Evolutionary conservation across 306 rosid genomes (phyloP).

Genomic region (Glycine soja): DNA sequence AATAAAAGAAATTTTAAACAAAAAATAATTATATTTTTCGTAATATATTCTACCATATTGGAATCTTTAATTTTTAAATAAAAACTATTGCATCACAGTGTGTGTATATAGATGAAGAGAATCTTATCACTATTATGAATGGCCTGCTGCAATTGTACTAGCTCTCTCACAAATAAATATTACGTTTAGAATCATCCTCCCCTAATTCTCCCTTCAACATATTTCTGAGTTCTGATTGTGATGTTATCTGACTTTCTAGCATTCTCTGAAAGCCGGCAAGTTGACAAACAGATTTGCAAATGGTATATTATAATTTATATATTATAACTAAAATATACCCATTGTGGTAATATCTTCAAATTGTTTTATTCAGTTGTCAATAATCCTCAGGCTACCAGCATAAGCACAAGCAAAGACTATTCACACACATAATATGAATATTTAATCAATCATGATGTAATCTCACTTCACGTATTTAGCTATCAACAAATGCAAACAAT

Average conservation of each 20-base stretch:
- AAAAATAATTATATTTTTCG: too few relatives aligned
- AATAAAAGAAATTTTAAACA: too few relatives aligned
- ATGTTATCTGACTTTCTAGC: constrained; percentile 49
- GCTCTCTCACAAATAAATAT: constrained; percentile 9
- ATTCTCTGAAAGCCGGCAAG: constrained; percentile 50
- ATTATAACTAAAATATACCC: background rate
- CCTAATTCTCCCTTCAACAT: background rate
- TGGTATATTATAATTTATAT: background rate
- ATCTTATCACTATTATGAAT: background rate
- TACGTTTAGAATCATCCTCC: background rate
- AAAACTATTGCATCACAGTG: too few relatives aligned
- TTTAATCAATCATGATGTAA: constrained; percentile 41
- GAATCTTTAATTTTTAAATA: too few relatives aligned
- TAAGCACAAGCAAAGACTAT: constrained; percentile 43
- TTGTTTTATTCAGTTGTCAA: constrained; percentile 57
- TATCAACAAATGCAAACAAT: constrained; percentile 32
- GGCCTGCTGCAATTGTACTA: constrained; percentile 46
- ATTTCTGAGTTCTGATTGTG: constrained; percentile 33
- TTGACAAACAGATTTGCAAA: constrained; percentile 22
- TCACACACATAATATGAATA: background rate
- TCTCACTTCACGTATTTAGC: constrained; percentile 42
- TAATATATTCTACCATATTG: too few relatives aligned
- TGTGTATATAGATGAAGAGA: background rate
- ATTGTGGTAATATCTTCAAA: constrained; percentile 37
- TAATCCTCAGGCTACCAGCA: constrained; percentile 42